A percentile compares a stretch with the other conserved stretches of the same genome.
Evolutionary conservation across 805 yeast genomes (phyloP).

Genomic region (Starmerella bombi): DNA sequence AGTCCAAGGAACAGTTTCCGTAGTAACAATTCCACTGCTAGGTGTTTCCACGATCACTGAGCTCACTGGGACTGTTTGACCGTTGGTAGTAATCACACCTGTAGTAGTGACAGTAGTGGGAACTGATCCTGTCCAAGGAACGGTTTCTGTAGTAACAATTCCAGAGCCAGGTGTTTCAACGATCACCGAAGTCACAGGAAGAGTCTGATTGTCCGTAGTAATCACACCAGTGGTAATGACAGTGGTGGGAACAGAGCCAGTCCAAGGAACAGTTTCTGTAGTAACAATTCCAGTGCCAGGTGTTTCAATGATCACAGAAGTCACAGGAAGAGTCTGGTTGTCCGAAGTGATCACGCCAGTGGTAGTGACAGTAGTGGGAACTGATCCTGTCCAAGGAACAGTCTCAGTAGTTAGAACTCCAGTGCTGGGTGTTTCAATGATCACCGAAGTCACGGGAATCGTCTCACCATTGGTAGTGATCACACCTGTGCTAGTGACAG

Average conservation of each 20-base stretch:
- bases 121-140: background rate
- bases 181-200: background rate
- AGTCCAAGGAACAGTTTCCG: too few relatives aligned
- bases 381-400: too few relatives aligned
- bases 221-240: background rate
- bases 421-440: too few relatives aligned
- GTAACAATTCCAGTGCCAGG: background rate
- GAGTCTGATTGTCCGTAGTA: background rate
- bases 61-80: too few relatives aligned
- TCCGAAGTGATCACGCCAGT: background rate
- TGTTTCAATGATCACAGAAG: background rate
- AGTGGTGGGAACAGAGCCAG: background rate
- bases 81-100: too few relatives aligned
- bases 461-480: background rate
- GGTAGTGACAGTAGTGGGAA: background rate
- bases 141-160: background rate
- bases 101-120: background rate
- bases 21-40: too few relatives aligned
- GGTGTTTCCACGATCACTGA: too few relatives aligned
- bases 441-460: background rate
- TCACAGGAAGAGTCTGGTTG: background rate
- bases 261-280: background rate
- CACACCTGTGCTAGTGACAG: background rate
- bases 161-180: background rate
- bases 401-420: background rate